Percentiles rank a stretch among this genome's conserved stretches.
Evolutionary conservation across 1,139 yeast species (phyloP).

Genomic region (Saccharomyces hybrid): DNA sequence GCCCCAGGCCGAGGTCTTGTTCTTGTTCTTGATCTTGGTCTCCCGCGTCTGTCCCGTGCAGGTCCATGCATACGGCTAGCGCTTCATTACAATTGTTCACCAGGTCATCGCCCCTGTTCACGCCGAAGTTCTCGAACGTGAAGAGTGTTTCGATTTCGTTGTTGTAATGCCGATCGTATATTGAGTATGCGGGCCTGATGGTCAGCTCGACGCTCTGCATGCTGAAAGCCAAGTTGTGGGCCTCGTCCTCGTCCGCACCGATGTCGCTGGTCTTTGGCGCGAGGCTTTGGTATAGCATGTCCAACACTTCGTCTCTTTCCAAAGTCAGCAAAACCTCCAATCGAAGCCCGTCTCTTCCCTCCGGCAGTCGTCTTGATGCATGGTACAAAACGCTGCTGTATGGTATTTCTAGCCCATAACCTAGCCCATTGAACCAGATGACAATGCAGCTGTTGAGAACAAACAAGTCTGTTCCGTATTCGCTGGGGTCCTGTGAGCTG

Average conservation of each 20-base stretch:
- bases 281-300: constrained; percentile 13
- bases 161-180: constrained; percentile 33
- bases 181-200: constrained; percentile 32
- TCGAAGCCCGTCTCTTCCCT: constrained; percentile 23
- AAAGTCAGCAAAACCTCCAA: constrained; percentile 25
- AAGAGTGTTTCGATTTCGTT: constrained; percentile 32
- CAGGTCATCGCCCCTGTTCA: constrained; percentile 35
- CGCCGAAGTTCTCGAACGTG: constrained; percentile 34
- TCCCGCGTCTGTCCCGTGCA: constrained; percentile 12
- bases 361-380: constrained; percentile 22
- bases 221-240: constrained; percentile 5
- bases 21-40: constrained; percentile 7
- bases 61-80: constrained; percentile 27
- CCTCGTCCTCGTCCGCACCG: background rate
- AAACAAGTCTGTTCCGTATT: constrained; percentile 30
- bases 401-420: constrained; percentile 33
- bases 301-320: constrained; percentile 22
- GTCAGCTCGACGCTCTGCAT: constrained; percentile 28
- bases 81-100: constrained; percentile 30
- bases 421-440: constrained; percentile 33
- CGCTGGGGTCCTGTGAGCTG: background rate
- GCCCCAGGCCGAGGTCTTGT: constrained; percentile 9
- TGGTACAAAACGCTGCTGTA: constrained; percentile 32
- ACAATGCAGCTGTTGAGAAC: constrained; percentile 32
- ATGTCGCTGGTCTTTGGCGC: background rate